phyloP scores from a whole-genome alignment of 805 yeast species.

The Metschnikowia amazonensis region DNA sequence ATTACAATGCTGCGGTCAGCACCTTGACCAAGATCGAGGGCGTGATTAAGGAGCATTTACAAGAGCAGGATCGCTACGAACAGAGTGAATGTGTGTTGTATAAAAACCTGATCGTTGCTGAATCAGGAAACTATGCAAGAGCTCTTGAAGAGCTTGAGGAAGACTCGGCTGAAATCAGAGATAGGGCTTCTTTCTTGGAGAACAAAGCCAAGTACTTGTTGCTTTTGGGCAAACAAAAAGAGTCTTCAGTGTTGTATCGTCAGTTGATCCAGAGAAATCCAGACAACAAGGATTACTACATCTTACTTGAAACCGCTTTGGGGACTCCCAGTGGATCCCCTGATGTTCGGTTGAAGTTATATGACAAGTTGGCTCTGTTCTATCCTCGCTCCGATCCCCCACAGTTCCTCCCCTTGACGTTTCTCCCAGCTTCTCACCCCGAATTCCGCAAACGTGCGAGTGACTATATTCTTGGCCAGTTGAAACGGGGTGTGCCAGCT shows the following conservation, averaged over 20 bases:
- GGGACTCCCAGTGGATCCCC: constrained; percentile 46
- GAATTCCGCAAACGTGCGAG: constrained; percentile 46
- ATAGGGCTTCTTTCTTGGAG: constrained; percentile 60
- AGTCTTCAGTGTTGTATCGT: constrained; percentile 68
- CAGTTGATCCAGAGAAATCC: constrained; percentile 80
- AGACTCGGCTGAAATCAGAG: constrained; percentile 49
- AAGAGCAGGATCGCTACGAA: constrained; percentile 57
- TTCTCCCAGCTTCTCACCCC: constrained; percentile 51
- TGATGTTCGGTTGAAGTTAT: constrained; percentile 53
- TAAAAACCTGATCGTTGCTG: constrained; percentile 62
- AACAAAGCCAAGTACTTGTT: constrained; percentile 61
- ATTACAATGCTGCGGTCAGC: constrained; percentile 63
- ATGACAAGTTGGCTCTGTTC: constrained; percentile 58
- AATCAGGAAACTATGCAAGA: constrained; percentile 55
- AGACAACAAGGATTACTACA: constrained; percentile 65
- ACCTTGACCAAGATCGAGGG: constrained; percentile 75
- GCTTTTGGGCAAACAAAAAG: constrained; percentile 52
- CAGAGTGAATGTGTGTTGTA: constrained; percentile 77
- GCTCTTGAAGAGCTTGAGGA: constrained; percentile 61
- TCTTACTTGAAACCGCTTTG: constrained; percentile 60
- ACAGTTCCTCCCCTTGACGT: constrained; percentile 70
- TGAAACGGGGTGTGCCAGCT: constrained; percentile 84
- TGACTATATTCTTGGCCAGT: constrained; percentile 55
- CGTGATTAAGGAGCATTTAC: constrained; percentile 62
- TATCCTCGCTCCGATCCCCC: constrained; percentile 87